Conservation (phyloP, 768 basidiomycete genomes). For the Psilocybe tampanensis region DNA sequence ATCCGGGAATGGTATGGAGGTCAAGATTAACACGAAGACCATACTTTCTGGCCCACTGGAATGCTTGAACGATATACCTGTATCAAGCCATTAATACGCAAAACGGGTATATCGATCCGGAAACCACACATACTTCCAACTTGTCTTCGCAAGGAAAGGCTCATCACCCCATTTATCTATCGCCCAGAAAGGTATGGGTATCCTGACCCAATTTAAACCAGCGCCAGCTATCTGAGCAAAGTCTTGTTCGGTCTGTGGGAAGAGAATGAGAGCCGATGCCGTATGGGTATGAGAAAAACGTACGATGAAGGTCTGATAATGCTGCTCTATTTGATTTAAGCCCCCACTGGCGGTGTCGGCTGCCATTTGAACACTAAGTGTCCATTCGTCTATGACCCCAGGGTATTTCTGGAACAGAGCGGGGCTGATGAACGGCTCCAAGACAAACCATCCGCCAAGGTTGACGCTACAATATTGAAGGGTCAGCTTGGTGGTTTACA, state of each 20-base stretch:
- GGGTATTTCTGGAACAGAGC: constrained; percentile 63
- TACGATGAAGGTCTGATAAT: constrained; percentile 85
- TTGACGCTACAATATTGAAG: constrained; percentile 56
- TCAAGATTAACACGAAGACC: constrained; percentile 82
- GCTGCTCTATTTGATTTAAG: constrained; percentile 66
- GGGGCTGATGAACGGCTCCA: constrained; percentile 79
- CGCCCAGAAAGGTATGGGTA: constrained; percentile 88
- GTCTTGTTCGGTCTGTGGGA: constrained; percentile 82
- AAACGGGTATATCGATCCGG: background rate
- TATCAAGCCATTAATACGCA: background rate
- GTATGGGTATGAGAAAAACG: constrained; percentile 25
- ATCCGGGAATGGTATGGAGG: constrained; percentile 77
- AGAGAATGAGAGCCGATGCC: background rate
- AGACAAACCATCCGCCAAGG: constrained; percentile 73
- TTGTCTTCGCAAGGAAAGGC: constrained; percentile 74
- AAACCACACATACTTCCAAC: constrained; percentile 58
- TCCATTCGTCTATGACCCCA: constrained; percentile 64
- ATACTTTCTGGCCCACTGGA: constrained; percentile 85
- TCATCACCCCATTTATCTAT: constrained; percentile 72
- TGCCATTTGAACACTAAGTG: constrained; percentile 65
- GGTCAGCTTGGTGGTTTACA: background rate
- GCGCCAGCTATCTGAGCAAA: constrained; percentile 89
- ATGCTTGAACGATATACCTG: constrained; percentile 74
- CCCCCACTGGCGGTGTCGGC: constrained; percentile 65
- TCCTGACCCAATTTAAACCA: constrained; percentile 83